These are phyloP conservation scores for Cercophora samala DNA, from an alignment of 495 filamentous ascomycete species.

Conservation along the genomic window DNA sequence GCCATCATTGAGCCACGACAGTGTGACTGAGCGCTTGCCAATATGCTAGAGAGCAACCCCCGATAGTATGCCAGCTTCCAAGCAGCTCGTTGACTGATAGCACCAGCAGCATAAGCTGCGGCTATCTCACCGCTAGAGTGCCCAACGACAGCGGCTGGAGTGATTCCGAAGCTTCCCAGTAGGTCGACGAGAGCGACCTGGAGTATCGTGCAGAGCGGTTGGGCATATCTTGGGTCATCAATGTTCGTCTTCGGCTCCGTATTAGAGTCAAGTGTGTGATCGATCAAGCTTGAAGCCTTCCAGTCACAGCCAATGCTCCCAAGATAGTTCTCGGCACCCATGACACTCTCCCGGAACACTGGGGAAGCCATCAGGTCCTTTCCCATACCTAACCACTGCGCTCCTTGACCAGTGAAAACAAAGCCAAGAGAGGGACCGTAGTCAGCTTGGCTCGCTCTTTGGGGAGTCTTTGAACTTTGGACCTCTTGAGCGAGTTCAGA, in stretches of 20 bases:
- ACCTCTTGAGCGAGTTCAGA: too few species aligned
- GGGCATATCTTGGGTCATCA: slow-evolving; percentile 11
- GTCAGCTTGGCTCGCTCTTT: too few species aligned
- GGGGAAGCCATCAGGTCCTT: slow-evolving; percentile 34
- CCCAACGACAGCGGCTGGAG: slow-evolving; percentile 48
- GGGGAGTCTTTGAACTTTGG: too few species aligned
- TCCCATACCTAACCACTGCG: slow-evolving; percentile 52
- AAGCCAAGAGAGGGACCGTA: slow-evolving; percentile 33
- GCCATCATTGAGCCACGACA: slow-evolving; percentile 48
- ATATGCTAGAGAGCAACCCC: slow-evolving; percentile 26
- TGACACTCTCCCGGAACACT: slow-evolving; percentile 35
- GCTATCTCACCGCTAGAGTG: slow-evolving; percentile 63
- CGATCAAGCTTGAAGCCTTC: neutral
- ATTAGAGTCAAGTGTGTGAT: too few species aligned
- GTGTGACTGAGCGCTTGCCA: neutral
- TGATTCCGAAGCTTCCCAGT: slow-evolving; percentile 44
- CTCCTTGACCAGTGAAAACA: slow-evolving; percentile 43
- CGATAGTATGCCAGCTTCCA: slow-evolving; percentile 47
- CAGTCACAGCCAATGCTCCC: neutral
- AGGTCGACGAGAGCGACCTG: slow-evolving; percentile 52
- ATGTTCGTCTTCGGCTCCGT: neutral
- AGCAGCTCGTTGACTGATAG: slow-evolving; percentile 39
- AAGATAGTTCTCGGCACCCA: slow-evolving; percentile 27
- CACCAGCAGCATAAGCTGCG: slow-evolving; percentile 42
- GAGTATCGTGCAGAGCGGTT: slow-evolving; percentile 45